A percentile compares a stretch with the other conserved stretches of the same genome.
Conservation (phyloP, 129 eudicot genomes). For the Heracleum sosnowskyi region DNA sequence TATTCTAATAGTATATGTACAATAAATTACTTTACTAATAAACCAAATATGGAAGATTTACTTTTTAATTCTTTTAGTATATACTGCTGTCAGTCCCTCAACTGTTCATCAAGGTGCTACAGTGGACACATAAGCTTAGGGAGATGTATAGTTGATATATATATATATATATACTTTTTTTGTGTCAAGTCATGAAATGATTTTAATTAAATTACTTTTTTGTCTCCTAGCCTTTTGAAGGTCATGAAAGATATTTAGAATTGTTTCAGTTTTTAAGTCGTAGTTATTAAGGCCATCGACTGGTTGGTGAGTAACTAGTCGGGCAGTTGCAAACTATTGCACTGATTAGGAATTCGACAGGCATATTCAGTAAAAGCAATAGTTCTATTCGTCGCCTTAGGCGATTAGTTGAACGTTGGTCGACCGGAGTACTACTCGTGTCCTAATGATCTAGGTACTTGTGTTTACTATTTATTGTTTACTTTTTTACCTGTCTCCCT, state of each 20-base stretch:
- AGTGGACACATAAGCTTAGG: background rate
- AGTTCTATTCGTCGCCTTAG: background rate
- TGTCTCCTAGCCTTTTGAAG: background rate
- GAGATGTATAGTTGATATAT: background rate
- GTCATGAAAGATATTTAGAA: background rate
- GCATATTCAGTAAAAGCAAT: background rate
- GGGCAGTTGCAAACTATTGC: background rate
- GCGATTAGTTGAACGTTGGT: background rate
- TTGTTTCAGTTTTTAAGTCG: background rate
- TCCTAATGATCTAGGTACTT: background rate
- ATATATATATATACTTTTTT: too few species aligned
- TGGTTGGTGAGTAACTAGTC: background rate
- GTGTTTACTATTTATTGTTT: background rate
- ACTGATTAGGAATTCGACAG: background rate
- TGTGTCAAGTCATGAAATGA: background rate
- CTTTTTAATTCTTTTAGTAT: background rate
- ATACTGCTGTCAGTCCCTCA: background rate
- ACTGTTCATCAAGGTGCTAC: background rate
- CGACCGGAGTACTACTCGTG: background rate
- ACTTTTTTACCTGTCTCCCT: background rate
- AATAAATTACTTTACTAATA: background rate
- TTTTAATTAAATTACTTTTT: background rate
- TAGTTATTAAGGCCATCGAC: background rate
- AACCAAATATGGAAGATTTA: background rate
- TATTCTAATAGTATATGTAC: background rate